Percentiles rank a stretch among this genome's conserved stretches.
These are phyloP conservation scores for Jaltomata sinuosa DNA, from an alignment of 257 asterid species.

Conservation along the genomic window DNA sequence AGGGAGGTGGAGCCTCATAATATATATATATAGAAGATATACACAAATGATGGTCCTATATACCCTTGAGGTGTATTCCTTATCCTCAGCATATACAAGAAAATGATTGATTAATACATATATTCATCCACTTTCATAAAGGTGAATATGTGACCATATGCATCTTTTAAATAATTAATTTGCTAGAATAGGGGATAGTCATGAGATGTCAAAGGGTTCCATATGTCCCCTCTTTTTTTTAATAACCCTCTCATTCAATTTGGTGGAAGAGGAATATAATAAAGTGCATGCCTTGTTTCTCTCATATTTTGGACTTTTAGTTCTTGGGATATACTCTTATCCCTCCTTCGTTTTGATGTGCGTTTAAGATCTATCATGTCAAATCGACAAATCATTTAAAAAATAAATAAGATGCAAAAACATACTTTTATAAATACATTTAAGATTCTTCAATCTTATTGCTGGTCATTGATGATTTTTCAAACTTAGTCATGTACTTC, in stretches of 20 bases:
- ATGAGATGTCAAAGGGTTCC: not conserved
- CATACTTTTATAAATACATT: not conserved
- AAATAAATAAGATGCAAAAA: not conserved
- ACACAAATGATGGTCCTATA: too few species aligned
- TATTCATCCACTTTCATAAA: too few species aligned
- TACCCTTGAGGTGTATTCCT: not conserved
- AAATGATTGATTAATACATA: not conserved
- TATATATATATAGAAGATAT: too few species aligned
- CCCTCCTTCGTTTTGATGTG: too few species aligned
- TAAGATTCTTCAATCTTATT: too few species aligned
- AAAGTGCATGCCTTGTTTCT: not conserved
- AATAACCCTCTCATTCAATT: not conserved
- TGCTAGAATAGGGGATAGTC: not conserved
- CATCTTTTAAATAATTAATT: not conserved
- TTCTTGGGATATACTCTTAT: not conserved
- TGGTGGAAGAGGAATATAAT: not conserved
- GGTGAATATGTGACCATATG: not conserved
- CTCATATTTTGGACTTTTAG: not conserved
- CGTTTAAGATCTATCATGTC: too few species aligned
- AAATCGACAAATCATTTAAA: not conserved
- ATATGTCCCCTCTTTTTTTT: not conserved
- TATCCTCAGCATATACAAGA: not conserved
- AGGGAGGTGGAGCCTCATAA: too few species aligned
- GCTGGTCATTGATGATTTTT: not conserved
- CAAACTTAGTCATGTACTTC: too few species aligned